Evolutionary conservation across 139 green algal genomes (phyloP), one percentile per base, ranked within the genome.

Genomic region (Micromonas pusilla): DNA sequence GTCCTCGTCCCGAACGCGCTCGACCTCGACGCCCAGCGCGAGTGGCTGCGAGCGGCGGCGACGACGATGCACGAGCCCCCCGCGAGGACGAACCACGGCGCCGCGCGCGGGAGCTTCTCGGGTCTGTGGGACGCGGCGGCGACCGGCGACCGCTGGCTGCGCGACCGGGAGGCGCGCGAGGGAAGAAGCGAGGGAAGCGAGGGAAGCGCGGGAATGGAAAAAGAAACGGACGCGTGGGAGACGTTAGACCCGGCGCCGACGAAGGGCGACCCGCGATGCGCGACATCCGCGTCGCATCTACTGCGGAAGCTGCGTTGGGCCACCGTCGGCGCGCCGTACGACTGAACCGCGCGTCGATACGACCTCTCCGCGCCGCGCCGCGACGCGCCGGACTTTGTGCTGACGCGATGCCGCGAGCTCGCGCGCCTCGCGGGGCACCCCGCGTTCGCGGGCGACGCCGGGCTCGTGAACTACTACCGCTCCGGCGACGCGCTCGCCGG

Each of bases 381-480:
- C n/a, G 28, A 25, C n/a, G 33, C 38, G 21, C 3, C 13, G 2
- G 28, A 38, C 4, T 13, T 26, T 72, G 36, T 38, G 33, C 26
- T 72, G 2, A 3, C 36, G 28, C 65, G 45, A 34, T 70, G 28
- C 63, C 21, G 25, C 2, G 31, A 70, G 20, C 28, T 39, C 20
- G 63, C 63, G 2, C 9, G 5, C 5, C 5, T 28, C 16, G 62
- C n/a, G 62, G 62, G n/a, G 31, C 21, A 31, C 21, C 1, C 20
- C 31, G 53, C 25, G 1, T 75, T 75, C 37, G 68, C 52, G 0
- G 68, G 26, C 0, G 34, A 75, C 21, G 68, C 38, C 23, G 68
- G 68, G 20, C 26, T 75, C 19, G 37, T 62, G 23, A 75, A 75
- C 30, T 75, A 39, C 33, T 75, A 75, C 68, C 37, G n/a, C 0